phyloP scores from a whole-genome alignment of 176 grass and related monocot species.

The Tillandsia fasciculata region DNA sequence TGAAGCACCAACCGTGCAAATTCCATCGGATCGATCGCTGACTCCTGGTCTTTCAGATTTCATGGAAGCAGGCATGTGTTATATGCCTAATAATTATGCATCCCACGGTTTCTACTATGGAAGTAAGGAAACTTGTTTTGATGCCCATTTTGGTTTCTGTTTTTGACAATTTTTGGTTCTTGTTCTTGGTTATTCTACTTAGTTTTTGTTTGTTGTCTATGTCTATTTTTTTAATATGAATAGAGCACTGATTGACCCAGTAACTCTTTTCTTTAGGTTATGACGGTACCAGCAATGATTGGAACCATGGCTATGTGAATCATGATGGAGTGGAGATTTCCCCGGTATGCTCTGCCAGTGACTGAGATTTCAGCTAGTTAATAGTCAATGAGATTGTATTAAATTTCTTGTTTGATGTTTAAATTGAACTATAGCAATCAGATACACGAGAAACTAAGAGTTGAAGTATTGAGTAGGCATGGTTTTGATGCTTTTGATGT shows the following conservation, averaged over 20 bases:
- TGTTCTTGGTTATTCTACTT: neutral
- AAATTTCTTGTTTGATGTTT: neutral
- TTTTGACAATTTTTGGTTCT: neutral
- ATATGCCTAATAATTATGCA: constrained; percentile 44
- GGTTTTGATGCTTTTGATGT: too few species aligned
- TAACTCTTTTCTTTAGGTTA: constrained; percentile 42
- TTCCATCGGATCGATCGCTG: constrained; percentile 49
- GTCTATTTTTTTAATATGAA: neutral
- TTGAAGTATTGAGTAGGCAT: too few species aligned
- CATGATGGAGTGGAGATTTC: constrained; percentile 64
- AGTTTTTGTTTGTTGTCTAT: neutral
- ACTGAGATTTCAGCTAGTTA: neutral
- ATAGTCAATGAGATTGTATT: neutral
- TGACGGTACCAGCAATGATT: constrained; percentile 68
- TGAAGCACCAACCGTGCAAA: constrained; percentile 29
- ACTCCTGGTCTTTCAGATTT: constrained; percentile 69
- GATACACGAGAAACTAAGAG: too few species aligned
- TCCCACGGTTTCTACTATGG: constrained; percentile 55
- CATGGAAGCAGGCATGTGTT: constrained; percentile 63
- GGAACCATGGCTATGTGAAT: constrained; percentile 50
- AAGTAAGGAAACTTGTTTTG: constrained; percentile 15
- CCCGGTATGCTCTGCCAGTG: constrained; percentile 21
- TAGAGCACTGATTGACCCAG: too few species aligned
- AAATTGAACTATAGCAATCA: neutral
- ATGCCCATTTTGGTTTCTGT: neutral